Percentiles rank a stretch among this genome's conserved stretches.
These are phyloP conservation scores for Alternaria solani DNA, from an alignment of 2,329 filamentous ascomycete genomes.

Conservation along the genomic window DNA sequence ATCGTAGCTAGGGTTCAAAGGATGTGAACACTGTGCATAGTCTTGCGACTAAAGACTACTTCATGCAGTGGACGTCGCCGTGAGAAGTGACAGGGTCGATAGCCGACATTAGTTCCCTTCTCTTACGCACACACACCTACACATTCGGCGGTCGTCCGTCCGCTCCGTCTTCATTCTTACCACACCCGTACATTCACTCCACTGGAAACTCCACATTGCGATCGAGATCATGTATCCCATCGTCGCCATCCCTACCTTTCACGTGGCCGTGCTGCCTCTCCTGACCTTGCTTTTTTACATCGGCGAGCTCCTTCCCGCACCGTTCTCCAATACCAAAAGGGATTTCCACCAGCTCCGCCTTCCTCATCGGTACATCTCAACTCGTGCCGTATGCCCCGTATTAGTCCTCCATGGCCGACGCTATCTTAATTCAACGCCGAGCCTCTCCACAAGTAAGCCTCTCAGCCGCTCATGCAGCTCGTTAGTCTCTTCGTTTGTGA, in stretches of 20 bases:
- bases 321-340: slow-evolving; percentile 3
- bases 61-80: neutral
- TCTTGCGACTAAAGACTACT: neutral
- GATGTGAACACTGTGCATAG: neutral
- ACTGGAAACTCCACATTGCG: neutral
- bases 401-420: neutral
- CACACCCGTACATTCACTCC: neutral
- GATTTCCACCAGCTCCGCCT: neutral
- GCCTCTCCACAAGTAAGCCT: slow-evolving; percentile 68
- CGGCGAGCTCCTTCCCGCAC: neutral
- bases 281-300: neutral
- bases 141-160: slow-evolving; percentile 1
- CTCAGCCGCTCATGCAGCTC: slow-evolving; percentile 74
- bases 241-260: neutral
- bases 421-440: slow-evolving; percentile 82
- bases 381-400: neutral
- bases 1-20: neutral
- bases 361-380: neutral
- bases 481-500: slow-evolving; percentile 85
- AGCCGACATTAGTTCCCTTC: slow-evolving; percentile 1
- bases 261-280: neutral
- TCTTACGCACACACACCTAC: slow-evolving; percentile 1
- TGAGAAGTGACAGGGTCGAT: neutral
- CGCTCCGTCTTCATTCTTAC: neutral
- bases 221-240: slow-evolving; percentile 1